Conservation (phyloP, 140 eudicot genomes). For the Senecio squalidus region DNA sequence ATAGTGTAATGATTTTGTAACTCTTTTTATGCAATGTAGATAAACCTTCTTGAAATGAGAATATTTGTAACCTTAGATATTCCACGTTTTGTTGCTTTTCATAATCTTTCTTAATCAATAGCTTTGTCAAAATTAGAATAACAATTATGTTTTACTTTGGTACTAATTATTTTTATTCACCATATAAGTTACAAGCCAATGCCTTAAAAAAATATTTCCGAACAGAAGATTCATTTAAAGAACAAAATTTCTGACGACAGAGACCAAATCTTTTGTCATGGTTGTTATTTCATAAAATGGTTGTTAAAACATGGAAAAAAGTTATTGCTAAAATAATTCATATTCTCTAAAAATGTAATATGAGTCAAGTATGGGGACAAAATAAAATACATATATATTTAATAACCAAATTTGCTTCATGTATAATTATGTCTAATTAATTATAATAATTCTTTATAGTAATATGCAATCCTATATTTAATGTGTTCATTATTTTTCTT, state of each 20-base stretch:
- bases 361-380: conserved; percentile 4
- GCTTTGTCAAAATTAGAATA: conserved; percentile 2
- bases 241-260: no score
- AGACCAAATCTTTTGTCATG: no score
- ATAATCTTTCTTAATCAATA: neutral
- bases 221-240: no score
- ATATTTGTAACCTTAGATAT: neutral
- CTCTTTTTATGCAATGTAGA: neutral
- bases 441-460: neutral
- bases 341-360: neutral
- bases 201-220: no score
- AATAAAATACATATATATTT: conserved; percentile 15
- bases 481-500: conserved; percentile 2
- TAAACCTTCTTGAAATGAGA: neutral
- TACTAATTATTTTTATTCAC: neutral
- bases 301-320: neutral
- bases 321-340: neutral
- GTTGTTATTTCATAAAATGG: neutral
- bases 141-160: neutral
- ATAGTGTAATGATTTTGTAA: no score
- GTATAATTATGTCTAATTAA: conserved; percentile 19
- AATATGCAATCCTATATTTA: conserved; percentile 17
- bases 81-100: no score
- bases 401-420: conserved; percentile 19
- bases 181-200: no score